Conservation (phyloP, 225 moss, liverwort and hornwort species). For the Lunularia cruciata region DNA sequence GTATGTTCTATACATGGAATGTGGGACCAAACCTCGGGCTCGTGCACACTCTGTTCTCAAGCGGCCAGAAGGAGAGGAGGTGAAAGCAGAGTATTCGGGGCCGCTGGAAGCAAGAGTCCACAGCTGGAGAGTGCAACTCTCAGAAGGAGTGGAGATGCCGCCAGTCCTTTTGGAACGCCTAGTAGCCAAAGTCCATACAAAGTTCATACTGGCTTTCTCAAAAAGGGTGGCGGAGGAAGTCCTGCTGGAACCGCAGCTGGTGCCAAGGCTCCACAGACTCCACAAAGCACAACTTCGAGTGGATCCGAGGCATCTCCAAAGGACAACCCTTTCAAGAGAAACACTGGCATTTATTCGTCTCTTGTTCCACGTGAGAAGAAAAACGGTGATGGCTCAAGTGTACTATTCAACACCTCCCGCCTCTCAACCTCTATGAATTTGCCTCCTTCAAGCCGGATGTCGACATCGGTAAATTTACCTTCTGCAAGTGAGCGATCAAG, state of each 20-base stretch:
- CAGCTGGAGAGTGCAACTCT: conserved; percentile 11
- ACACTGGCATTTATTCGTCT: conserved; percentile 24
- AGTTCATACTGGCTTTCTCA: conserved; percentile 7
- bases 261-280: conserved; percentile 23
- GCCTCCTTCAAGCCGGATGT: conserved; percentile 27
- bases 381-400: conserved; percentile 26
- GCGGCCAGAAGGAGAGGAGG: conserved; percentile 2
- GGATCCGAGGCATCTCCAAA: conserved; percentile 23
- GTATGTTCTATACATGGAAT: conserved; percentile 17
- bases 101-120: conserved; percentile 20
- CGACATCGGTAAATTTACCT: conserved; percentile 33
- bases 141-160: conserved; percentile 25
- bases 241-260: conserved; percentile 11
- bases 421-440: conserved; percentile 37
- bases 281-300: conserved; percentile 27
- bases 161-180: conserved; percentile 2
- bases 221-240: conserved; percentile 20
- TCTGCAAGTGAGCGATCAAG: conserved; percentile 25
- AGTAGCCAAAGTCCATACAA: conserved; percentile 30
- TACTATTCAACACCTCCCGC: conserved; percentile 30
- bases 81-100: conserved; percentile 23
- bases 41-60: conserved; percentile 34
- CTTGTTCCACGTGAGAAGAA: conserved; percentile 34
- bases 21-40: conserved; percentile 35
- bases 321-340: conserved; percentile 19